A percentile compares a stretch with the other conserved stretches of the same genome.
phyloP scores from a whole-genome alignment of 352 stramenopile species.

The Globisporangium nodosum region DNA sequence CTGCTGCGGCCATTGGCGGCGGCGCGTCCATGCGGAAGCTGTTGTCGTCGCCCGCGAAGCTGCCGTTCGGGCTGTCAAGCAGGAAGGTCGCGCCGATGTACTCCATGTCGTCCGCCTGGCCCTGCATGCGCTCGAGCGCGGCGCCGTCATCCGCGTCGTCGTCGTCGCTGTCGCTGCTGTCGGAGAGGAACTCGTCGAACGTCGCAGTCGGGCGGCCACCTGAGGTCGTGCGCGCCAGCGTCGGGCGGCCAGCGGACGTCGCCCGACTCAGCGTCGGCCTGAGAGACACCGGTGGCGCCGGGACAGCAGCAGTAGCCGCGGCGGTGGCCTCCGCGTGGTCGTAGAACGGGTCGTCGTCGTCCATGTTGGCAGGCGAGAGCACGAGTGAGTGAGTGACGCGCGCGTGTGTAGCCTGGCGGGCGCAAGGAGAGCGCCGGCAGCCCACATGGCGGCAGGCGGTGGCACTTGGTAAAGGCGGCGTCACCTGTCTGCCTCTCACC shows the following conservation, averaged over 20 bases:
- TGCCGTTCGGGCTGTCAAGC: constrained; percentile 15
- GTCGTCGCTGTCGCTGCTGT: constrained; percentile 21
- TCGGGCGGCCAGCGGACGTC: not conserved
- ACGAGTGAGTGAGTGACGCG: not conserved
- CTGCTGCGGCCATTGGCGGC: not conserved
- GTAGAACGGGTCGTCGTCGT: constrained; percentile 13
- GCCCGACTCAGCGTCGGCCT: not conserved
- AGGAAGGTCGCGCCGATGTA: constrained; percentile 31
- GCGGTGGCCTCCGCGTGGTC: constrained; percentile 8
- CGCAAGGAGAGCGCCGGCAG: not conserved
- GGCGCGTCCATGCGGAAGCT: constrained; percentile 2
- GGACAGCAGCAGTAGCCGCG: not conserved
- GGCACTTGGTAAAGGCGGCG: not conserved
- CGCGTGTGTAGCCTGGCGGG: too few relatives aligned
- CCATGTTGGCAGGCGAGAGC: not conserved
- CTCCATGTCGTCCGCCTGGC: constrained; percentile 41
- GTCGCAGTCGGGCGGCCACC: constrained; percentile 14
- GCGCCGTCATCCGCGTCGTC: constrained; percentile 21
- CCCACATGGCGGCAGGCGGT: not conserved
- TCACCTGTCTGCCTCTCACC: too few relatives aligned
- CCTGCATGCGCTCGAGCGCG: constrained; percentile 34
- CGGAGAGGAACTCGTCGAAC: constrained; percentile 42
- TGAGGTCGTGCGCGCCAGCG: constrained; percentile 14
- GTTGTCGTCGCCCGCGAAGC: constrained; percentile 2
- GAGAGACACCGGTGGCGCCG: not conserved